Evolutionary conservation across 73 alveolate genomes (phyloP).

Genomic region (Paramecium bursaria): DNA sequence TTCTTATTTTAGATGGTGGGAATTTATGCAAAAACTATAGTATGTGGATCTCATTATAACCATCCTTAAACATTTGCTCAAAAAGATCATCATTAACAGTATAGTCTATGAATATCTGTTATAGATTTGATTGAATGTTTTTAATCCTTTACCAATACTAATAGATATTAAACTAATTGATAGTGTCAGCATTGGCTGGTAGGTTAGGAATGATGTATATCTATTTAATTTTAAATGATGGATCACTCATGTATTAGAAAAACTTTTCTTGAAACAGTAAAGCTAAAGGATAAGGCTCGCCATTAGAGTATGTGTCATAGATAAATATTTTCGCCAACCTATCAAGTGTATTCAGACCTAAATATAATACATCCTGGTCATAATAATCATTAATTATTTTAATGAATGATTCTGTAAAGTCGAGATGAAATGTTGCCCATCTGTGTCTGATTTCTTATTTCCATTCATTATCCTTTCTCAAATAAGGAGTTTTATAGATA

Average conservation of each 20-base stretch:
- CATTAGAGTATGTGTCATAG: neutral
- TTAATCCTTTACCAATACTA: slow-evolving; percentile 6
- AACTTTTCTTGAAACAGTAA: neutral
- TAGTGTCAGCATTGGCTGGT: slow-evolving; percentile 6
- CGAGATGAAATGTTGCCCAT: neutral
- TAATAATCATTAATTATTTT: slow-evolving; percentile 16
- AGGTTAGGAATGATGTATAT: neutral
- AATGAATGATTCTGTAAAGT: neutral
- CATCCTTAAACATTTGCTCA: slow-evolving; percentile 36
- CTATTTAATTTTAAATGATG: neutral
- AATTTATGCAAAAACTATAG: neutral
- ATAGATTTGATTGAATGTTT: neutral
- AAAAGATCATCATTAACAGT: slow-evolving; percentile 35
- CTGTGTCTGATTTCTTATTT: neutral
- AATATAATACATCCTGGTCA: neutral
- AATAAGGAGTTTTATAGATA: no score
- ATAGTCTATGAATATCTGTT: slow-evolving; percentile 23
- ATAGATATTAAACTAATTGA: neutral
- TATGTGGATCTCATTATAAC: neutral
- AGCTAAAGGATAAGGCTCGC: slow-evolving; percentile 48
- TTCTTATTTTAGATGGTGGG: slow-evolving; percentile 51
- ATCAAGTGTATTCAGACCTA: slow-evolving; percentile 4
- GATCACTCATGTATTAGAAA: neutral
- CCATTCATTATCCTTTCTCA: neutral
- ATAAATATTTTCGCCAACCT: neutral